These are phyloP conservation scores for Leucoagaricus sp. DNA, from an alignment of 1,284 basidiomycete species.

Conservation along the genomic window DNA sequence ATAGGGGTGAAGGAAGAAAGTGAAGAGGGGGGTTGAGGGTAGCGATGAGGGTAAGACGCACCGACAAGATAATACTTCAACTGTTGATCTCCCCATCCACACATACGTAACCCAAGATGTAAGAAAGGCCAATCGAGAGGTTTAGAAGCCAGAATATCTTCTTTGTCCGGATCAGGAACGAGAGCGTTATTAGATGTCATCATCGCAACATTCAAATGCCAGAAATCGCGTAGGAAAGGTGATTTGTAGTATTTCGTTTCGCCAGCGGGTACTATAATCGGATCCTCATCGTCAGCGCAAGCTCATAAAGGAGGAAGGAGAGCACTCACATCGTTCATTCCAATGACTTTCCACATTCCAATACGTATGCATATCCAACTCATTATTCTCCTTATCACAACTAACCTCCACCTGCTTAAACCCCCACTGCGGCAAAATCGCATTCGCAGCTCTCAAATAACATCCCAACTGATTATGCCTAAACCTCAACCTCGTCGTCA, in stretches of 20 bases:
- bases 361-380: constrained; percentile 84
- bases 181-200: constrained; percentile 99
- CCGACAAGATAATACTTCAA: constrained; percentile 93
- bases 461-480: constrained; percentile 79
- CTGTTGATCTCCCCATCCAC: constrained; percentile 90
- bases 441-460: constrained; percentile 90
- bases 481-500: constrained; percentile 90
- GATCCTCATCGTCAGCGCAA: not conserved
- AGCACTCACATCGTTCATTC: constrained; percentile 83
- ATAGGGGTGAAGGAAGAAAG: too few relatives aligned
- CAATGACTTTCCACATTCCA: constrained; percentile 99
- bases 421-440: constrained; percentile 94
- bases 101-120: constrained; percentile 91
- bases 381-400: constrained; percentile 89
- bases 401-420: constrained; percentile 99
- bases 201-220: constrained; percentile 99
- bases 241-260: constrained; percentile 85
- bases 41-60: too few relatives aligned
- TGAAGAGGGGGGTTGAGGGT: too few relatives aligned
- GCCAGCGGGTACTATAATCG: constrained; percentile 73
- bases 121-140: constrained; percentile 96
- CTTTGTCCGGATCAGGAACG: constrained; percentile 96
- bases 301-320: constrained; percentile 4
- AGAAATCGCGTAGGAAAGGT: constrained; percentile 95
- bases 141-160: constrained; percentile 92